Base-by-base conservation (phyloP, 1,284 basidiomycete genomes). In the Flammula alnicola region DNA sequence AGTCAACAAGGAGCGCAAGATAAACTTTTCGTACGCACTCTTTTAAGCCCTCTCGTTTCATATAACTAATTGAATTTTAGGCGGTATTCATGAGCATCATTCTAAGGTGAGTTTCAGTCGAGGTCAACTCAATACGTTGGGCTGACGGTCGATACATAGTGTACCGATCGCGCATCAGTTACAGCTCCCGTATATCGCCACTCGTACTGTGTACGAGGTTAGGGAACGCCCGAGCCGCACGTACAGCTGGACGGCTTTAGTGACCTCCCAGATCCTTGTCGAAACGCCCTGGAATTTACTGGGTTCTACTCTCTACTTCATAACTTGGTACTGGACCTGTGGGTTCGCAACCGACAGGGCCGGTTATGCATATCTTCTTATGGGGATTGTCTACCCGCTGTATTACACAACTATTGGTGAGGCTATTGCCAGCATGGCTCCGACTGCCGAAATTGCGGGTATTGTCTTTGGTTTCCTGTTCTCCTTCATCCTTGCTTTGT, bases 231-330 rank as follows among this genome's bases (percentile, higher is more conserved):
- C 86, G 0, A 88, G 86, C 56, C 80, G 87, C 58, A 91, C 92
- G 70, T 95, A 95, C 71, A 82, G 80, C 54, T 95, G 93, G 93
- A 77, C 83, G 3, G 82, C 89, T 0, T 78, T 94, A 20, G 54
- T 86, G 45, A 78, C 81, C 0, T 76, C 84, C 0, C 82, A 84
- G 55, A 70, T 88, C 44, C 62, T 88, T 2, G 75, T 80, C 17
- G 85, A 86, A 56, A 39, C 86, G 0, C 85, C 86, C 0, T 85
- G 84, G 78, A 86, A 87, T 57, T 76, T 89, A 35, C 16, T 85
- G 3, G 79, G 78, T 17, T 81, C 82, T 1, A 69, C 74, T 0
- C 46, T 88, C 0, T 79, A 80, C 61, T 88, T 75, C 65, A 53
- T 79, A 39, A 72, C 69, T 54, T 80, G 77, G 76, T 79, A 71